Evolutionary conservation across 2,329 filamentous ascomycete species (phyloP).

Genomic region (Amylocarpus encephaloides): DNA sequence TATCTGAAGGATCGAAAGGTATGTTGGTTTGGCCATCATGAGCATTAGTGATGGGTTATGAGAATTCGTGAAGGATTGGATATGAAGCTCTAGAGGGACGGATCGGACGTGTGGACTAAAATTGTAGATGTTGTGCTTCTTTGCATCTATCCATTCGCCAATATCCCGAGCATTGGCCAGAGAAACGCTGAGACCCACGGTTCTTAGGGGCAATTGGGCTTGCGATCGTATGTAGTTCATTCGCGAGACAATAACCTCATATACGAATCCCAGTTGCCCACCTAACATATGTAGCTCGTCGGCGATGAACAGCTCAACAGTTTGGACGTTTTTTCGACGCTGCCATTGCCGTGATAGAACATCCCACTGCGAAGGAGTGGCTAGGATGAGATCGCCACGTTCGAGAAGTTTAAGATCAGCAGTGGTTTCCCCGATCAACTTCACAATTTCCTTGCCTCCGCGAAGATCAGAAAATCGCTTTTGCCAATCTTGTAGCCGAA

Average conservation of each 20-base stretch:
- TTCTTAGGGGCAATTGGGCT: constrained; percentile 75
- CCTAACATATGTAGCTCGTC: constrained; percentile 94
- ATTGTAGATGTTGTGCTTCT: constrained; percentile 97
- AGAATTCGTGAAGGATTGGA: constrained; percentile 91
- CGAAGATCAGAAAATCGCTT: constrained; percentile 64
- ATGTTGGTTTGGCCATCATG: constrained; percentile 94
- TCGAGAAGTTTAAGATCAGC: constrained; percentile 86
- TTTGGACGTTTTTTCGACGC: constrained; percentile 89
- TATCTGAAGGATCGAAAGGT: constrained; percentile 79
- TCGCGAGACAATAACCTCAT: constrained; percentile 94
- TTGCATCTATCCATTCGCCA: constrained; percentile 96
- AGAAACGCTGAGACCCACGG: constrained; percentile 85
- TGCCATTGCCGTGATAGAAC: constrained; percentile 94
- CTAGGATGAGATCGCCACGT: constrained; percentile 79
- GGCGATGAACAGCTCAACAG: constrained; percentile 83
- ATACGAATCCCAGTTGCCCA: constrained; percentile 78
- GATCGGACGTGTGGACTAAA: constrained; percentile 90
- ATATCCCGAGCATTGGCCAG: constrained; percentile 89
- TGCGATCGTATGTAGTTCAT: constrained; percentile 95
- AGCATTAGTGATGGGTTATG: constrained; percentile 98
- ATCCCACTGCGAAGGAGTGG: constrained; percentile 94
- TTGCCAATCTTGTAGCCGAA: constrained; percentile 77
- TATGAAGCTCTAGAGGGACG: constrained; percentile 84
- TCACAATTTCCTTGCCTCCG: constrained; percentile 84
- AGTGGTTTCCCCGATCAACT: constrained; percentile 87